Evolutionary conservation across 2,329 filamentous ascomycete species (phyloP).

Genomic region (Macrophomina tecta): DNA sequence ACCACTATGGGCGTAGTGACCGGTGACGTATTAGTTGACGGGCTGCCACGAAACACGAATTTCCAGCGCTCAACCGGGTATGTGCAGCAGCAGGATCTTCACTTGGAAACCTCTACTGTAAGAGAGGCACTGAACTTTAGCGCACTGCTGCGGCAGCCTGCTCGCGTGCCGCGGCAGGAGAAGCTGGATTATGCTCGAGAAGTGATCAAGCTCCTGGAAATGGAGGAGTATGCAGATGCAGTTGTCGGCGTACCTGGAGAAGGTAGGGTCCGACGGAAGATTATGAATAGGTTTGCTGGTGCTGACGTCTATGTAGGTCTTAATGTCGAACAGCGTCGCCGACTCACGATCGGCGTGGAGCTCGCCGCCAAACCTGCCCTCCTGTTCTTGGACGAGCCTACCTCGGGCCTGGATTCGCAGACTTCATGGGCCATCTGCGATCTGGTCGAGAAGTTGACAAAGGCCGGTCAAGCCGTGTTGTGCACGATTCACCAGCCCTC

Average conservation of each 20-base stretch:
- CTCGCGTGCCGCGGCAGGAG: slow-evolving; percentile 71
- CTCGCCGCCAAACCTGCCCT: slow-evolving; percentile 89
- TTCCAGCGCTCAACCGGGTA: slow-evolving; percentile 95
- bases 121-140: slow-evolving; percentile 88
- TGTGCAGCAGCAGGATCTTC: slow-evolving; percentile 91
- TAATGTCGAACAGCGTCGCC: slow-evolving; percentile 70
- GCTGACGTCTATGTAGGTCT: slow-evolving; percentile 37
- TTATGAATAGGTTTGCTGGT: background rate
- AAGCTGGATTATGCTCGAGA: slow-evolving; percentile 89
- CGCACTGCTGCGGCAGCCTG: slow-evolving; percentile 83
- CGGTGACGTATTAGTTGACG: slow-evolving; percentile 86
- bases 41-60: slow-evolving; percentile 73
- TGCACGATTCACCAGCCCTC: slow-evolving; percentile 98
- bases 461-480: slow-evolving; percentile 89
- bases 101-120: slow-evolving; percentile 82
- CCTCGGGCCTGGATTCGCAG: slow-evolving; percentile 90
- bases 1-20: slow-evolving; percentile 87
- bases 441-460: slow-evolving; percentile 86
- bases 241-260: slow-evolving; percentile 89
- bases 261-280: slow-evolving; percentile 52
- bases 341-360: slow-evolving; percentile 94
- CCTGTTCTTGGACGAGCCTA: slow-evolving; percentile 93
- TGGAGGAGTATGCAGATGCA: slow-evolving; percentile 88
- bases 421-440: slow-evolving; percentile 92
- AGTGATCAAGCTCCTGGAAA: slow-evolving; percentile 87